Percentiles rank a stretch among this genome's conserved stretches.
Evolutionary conservation across 1,284 basidiomycete species (phyloP).

Genomic region (Neotropicomus parvogracilis): DNA sequence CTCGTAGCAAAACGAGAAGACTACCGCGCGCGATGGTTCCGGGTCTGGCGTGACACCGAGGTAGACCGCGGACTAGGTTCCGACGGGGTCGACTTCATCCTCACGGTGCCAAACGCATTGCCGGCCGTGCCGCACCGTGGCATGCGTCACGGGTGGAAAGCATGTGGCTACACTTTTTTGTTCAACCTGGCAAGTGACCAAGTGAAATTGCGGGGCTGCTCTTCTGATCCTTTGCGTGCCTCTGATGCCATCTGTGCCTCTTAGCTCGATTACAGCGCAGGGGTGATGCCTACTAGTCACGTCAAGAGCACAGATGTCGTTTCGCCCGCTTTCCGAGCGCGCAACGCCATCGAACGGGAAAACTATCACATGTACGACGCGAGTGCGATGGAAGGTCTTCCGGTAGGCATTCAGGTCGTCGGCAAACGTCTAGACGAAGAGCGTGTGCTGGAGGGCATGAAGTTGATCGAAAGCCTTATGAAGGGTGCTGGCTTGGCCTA

Average conservation of each 20-base stretch:
- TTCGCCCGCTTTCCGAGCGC: constrained; percentile 22
- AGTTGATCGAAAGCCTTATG: constrained; percentile 35
- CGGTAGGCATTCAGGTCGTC: constrained; percentile 63
- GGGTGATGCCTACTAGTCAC: constrained; percentile 55
- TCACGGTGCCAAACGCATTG: constrained; percentile 57
- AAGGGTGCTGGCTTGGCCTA: constrained; percentile 25
- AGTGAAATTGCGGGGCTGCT: neutral
- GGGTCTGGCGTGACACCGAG: constrained; percentile 44
- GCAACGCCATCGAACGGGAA: constrained; percentile 36
- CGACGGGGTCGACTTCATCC: constrained; percentile 52
- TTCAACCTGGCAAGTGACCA: constrained; percentile 39
- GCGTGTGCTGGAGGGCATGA: constrained; percentile 50
- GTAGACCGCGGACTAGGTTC: constrained; percentile 29
- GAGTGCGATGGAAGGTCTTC: constrained; percentile 58
- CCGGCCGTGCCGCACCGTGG: constrained; percentile 51
- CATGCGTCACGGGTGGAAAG: constrained; percentile 41
- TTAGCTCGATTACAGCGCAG: constrained; percentile 56
- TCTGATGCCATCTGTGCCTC: too few species aligned
- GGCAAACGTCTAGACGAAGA: constrained; percentile 62
- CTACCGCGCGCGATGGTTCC: constrained; percentile 43
- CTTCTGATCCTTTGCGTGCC: neutral
- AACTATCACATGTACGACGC: constrained; percentile 54
- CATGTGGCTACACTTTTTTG: constrained; percentile 43
- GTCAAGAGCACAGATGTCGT: constrained; percentile 49
- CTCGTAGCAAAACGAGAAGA: constrained; percentile 43